Conservation (phyloP, 306 rosid species). For the cucumber (Cucumis sativus) region DNA sequence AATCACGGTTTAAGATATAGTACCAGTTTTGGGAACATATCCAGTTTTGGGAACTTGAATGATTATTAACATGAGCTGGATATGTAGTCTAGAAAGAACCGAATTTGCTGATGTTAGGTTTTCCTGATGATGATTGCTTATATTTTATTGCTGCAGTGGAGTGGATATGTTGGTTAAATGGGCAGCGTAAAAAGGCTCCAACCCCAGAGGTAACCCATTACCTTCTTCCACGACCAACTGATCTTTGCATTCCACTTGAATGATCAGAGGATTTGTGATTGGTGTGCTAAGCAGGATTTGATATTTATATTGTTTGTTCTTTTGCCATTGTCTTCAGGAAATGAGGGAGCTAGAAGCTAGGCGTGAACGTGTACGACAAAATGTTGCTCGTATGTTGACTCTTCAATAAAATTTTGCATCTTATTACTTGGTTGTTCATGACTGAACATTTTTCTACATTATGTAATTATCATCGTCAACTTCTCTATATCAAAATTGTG, state of each 20-base stretch:
- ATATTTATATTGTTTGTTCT: background rate
- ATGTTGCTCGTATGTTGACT: slow-evolving; percentile 71
- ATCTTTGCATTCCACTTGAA: background rate
- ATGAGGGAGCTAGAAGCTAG: slow-evolving; percentile 65
- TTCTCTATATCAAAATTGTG: background rate
- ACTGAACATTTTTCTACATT: background rate
- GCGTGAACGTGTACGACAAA: slow-evolving; percentile 68
- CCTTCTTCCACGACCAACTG: background rate
- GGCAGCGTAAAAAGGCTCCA: slow-evolving; percentile 98
- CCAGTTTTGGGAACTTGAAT: background rate
- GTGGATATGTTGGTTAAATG: slow-evolving; percentile 97
- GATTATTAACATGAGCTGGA: background rate
- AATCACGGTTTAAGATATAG: background rate
- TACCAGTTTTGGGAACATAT: background rate
- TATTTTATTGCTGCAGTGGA: slow-evolving; percentile 50
- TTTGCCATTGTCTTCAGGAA: slow-evolving; percentile 39
- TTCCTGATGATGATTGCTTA: slow-evolving; percentile 10
- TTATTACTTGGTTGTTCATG: background rate
- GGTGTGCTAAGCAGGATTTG: background rate
- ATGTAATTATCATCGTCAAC: background rate
- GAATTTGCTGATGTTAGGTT: background rate
- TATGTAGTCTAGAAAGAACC: background rate
- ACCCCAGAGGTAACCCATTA: slow-evolving; percentile 51
- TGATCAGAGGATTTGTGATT: background rate
- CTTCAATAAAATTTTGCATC: background rate